Evolutionary conservation across 2,329 filamentous ascomycete species (phyloP).

Genomic region (Ophiostoma angusticollis): DNA sequence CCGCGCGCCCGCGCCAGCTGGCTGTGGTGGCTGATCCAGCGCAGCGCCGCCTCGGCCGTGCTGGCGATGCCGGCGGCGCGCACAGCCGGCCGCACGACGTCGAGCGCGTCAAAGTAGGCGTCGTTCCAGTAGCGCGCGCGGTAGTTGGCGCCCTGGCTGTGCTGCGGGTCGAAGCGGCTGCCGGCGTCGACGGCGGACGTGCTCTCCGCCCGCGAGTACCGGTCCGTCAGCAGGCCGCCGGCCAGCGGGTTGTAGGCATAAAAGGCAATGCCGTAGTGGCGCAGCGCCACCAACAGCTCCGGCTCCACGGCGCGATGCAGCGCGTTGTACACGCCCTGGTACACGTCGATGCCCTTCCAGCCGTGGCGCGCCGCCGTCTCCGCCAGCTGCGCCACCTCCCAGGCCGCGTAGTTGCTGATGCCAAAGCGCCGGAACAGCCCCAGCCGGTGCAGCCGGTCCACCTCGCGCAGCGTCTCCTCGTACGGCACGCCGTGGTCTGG

Average conservation of each 20-base stretch:
- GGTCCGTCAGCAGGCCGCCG: conserved; percentile 18
- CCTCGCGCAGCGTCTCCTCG: conserved; percentile 37
- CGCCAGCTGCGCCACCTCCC: conserved; percentile 30
- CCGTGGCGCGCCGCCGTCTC: conserved; percentile 25
- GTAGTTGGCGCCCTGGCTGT: conserved; percentile 17
- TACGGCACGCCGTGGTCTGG: conserved; percentile 38
- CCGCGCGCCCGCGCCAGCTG: conserved; percentile 19
- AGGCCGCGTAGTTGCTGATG: conserved; percentile 31
- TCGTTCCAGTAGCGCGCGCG: conserved; percentile 23
- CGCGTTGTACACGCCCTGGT: conserved; percentile 31
- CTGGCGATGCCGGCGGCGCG: conserved; percentile 6
- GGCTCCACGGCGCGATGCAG: conserved; percentile 27
- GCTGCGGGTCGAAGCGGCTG: conserved; percentile 30
- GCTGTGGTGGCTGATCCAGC: conserved; percentile 28
- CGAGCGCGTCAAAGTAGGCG: conserved; percentile 21
- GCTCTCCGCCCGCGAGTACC: conserved; percentile 18
- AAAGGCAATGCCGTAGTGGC: conserved; percentile 27
- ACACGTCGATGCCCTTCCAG: conserved; percentile 30
- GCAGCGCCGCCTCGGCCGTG: conserved; percentile 20
- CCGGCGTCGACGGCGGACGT: conserved; percentile 3
- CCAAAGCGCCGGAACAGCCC: conserved; percentile 39
- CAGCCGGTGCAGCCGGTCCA: conserved; percentile 31
- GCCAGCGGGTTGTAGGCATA: conserved; percentile 14
- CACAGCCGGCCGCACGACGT: conserved; percentile 8
- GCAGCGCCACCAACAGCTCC: conserved; percentile 30